A percentile compares a stretch with the other conserved stretches of the same genome.
Evolutionary conservation across 192 early-diverging fungal genomes (phyloP).

Genomic region (Gryganskiella cystojenkinii): DNA sequence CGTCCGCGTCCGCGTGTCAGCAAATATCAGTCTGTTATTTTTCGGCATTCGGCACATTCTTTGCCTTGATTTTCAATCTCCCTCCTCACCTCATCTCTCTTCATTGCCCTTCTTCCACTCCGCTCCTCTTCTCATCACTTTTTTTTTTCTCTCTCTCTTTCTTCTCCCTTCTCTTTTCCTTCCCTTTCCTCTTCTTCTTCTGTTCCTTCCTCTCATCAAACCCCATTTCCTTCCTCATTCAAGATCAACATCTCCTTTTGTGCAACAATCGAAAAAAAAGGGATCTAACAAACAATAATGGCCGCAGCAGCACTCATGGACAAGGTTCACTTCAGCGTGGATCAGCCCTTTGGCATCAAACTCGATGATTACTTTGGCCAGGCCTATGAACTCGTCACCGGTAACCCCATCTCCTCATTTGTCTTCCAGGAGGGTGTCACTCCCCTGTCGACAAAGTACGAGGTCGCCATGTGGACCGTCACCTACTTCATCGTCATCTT

Average conservation of each 20-base stretch:
- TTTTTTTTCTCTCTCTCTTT: not conserved
- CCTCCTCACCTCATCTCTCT: slow-evolving; percentile 7
- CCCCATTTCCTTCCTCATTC: not conserved
- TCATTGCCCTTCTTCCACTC: not conserved
- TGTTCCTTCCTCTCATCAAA: not conserved
- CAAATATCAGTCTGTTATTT: too few relatives aligned
- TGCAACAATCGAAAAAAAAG: too few relatives aligned
- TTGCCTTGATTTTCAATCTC: not conserved
- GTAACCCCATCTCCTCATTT: slow-evolving; percentile 50
- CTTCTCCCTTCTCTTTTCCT: not conserved
- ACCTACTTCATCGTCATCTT: slow-evolving; percentile 82
- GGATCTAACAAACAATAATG: slow-evolving; percentile 4
- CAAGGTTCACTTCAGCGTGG: slow-evolving; percentile 35
- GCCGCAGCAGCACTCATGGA: slow-evolving; percentile 17
- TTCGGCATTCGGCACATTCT: not conserved
- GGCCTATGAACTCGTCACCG: slow-evolving; percentile 48
- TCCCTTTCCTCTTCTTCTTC: not conserved
- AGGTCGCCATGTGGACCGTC: slow-evolving; percentile 54
- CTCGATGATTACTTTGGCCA: slow-evolving; percentile 59
- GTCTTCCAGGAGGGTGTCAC: slow-evolving; percentile 54
- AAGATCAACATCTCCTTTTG: not conserved
- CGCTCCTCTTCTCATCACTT: not conserved
- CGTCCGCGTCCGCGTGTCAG: not conserved
- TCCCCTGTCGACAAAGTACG: slow-evolving; percentile 50
- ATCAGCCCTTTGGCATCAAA: slow-evolving; percentile 62